Evolutionary conservation across 2,329 filamentous ascomycete genomes (phyloP).

Genomic region (Escovopsis weberi): DNA sequence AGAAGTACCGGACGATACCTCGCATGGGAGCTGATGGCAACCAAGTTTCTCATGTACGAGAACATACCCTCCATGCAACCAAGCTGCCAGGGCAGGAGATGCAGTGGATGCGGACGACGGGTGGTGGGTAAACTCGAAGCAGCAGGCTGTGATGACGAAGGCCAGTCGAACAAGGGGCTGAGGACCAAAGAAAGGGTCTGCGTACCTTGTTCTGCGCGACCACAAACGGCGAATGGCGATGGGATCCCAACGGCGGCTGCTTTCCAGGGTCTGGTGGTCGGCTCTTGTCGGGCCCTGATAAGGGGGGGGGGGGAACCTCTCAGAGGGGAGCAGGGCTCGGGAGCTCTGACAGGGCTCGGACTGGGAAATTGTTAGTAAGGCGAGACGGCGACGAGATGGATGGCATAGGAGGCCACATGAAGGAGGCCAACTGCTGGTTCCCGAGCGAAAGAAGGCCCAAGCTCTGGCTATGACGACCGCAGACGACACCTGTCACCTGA

Average conservation of each 20-base stretch:
- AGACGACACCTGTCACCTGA: constrained; percentile 36
- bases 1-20: background rate
- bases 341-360: background rate
- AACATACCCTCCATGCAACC: background rate
- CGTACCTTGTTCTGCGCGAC: constrained; percentile 1
- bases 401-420: background rate
- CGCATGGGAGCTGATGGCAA: background rate
- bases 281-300: background rate
- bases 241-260: constrained; percentile 2
- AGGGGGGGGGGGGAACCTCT: too few relatives aligned
- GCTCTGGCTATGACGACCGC: constrained; percentile 15
- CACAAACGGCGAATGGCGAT: background rate
- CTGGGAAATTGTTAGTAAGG: constrained; percentile 4
- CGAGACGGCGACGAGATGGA: constrained; percentile 6
- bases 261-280: background rate
- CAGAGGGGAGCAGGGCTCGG: background rate
- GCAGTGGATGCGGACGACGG: background rate
- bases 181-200: constrained; percentile 3
- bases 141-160: constrained; percentile 1
- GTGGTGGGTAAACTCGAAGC: background rate
- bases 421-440: constrained; percentile 8
- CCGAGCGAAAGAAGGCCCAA: constrained; percentile 10
- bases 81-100: constrained; percentile 1
- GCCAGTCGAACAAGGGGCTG: constrained; percentile 1
- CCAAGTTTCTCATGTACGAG: background rate